Base-by-base conservation (phyloP, 208 protist genomes). In the Trypanosoma avium region DNA sequence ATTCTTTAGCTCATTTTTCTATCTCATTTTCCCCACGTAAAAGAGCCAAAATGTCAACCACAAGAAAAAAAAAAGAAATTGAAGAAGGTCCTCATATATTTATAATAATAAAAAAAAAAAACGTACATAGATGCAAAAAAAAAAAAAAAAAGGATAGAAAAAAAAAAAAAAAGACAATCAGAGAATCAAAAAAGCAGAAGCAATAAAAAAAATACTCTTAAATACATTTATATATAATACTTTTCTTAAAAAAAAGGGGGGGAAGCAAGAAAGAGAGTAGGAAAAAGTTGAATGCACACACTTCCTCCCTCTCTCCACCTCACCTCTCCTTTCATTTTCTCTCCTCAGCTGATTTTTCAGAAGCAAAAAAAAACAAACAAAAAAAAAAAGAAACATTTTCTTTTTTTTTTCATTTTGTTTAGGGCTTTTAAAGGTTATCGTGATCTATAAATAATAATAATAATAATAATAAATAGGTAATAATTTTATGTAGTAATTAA, bases 141-240 rank as follows among this genome's bases (percentile, higher is more conserved):
- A 6, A 45, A 61, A 61, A 61, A 49, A 61, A 61, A 61, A 49
- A 50, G 8, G 43, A 12, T 15, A 61, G 4, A 21, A 61, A 26
- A 46, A 61, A 61, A 46, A 43, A 17, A 5, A 45, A 60, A 45
- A 19, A 1, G 19, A 9, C 17, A 24, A 61, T 17, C 27, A 46
- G 55, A 47, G 27, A 24, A 47, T 13, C 24, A 3, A 5, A 12
- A 3, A 30, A 12, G 6, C 15, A 60, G 15, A 27, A 60, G 17
- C 21, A 46, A 61, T 2, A 61, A 30, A 61, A 49, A 15, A 61
- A 24, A 3, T n/a, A n/a, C n/a, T n/a, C n/a, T n/a, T n/a, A n/a
- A n/a, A n/a, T n/a, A n/a, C n/a, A n/a, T n/a, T n/a, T n/a, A n/a
- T 46, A 10, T 38, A 35, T n/a, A 35, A 35, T n/a, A 35, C 1